Evolutionary conservation across 495 filamentous ascomycete species (phyloP).

Genomic region (Astrothelium macrocarpum): DNA sequence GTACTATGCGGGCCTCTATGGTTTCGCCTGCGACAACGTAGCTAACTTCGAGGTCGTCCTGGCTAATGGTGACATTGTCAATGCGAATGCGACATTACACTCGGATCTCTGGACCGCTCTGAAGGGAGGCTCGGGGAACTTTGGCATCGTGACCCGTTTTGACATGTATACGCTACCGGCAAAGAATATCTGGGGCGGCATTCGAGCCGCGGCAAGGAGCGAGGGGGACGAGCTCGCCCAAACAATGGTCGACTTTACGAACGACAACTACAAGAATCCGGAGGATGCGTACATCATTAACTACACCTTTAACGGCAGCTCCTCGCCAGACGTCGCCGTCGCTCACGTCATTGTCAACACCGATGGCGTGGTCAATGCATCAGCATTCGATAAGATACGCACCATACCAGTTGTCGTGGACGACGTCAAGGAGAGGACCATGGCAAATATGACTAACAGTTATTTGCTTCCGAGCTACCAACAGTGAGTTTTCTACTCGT

Average conservation of each 20-base stretch:
- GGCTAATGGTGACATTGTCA: slow-evolving; percentile 25
- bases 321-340: slow-evolving; percentile 8
- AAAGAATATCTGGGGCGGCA: not conserved
- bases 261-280: slow-evolving; percentile 10
- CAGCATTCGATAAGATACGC: slow-evolving; percentile 13
- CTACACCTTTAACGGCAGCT: slow-evolving; percentile 9
- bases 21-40: slow-evolving; percentile 31
- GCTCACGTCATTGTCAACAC: slow-evolving; percentile 13
- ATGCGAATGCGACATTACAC: slow-evolving; percentile 25
- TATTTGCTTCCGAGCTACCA: slow-evolving; percentile 8
- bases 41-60: slow-evolving; percentile 32
- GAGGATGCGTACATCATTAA: slow-evolving; percentile 14
- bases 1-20: slow-evolving; percentile 17
- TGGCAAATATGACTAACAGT: slow-evolving; percentile 9
- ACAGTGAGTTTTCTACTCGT: slow-evolving; percentile 7
- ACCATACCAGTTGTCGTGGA: slow-evolving; percentile 11
- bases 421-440: slow-evolving; percentile 13
- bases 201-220: slow-evolving; percentile 5
- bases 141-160: slow-evolving; percentile 37
- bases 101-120: slow-evolving; percentile 31
- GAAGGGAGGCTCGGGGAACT: slow-evolving; percentile 34
- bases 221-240: slow-evolving; percentile 6
- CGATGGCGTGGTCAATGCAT: slow-evolving; percentile 12
- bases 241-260: slow-evolving; percentile 10
- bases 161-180: too few relatives aligned